Evolutionary conservation across 768 basidiomycete genomes (phyloP).

Genomic region (Suillus plorans): DNA sequence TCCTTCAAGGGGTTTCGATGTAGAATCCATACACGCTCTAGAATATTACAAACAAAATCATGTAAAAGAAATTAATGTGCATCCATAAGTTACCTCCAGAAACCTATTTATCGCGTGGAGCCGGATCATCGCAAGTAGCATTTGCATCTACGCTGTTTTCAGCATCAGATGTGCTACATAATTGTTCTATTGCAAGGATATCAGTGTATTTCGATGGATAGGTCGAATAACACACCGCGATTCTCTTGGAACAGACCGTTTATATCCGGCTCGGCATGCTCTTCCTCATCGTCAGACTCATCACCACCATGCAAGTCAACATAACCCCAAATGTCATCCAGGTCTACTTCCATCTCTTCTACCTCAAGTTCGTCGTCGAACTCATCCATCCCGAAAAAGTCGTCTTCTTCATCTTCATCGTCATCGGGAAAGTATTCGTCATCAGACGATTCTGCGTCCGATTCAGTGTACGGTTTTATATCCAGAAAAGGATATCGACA

Average conservation of each 20-base stretch:
- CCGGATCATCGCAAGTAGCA: background rate
- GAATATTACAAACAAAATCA: conserved; percentile 8
- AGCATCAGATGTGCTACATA: background rate
- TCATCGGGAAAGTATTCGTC: conserved; percentile 65
- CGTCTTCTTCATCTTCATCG: conserved; percentile 44
- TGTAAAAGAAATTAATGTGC: conserved; percentile 2
- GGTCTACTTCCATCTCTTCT: conserved; percentile 40
- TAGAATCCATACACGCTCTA: conserved; percentile 9
- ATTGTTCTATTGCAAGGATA: background rate
- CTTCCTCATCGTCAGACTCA: conserved; percentile 43
- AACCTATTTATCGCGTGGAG: conserved; percentile 5
- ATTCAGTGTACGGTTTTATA: conserved; percentile 47
- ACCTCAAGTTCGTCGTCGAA: conserved; percentile 37
- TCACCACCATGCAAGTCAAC: conserved; percentile 11
- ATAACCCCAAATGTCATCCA: conserved; percentile 16
- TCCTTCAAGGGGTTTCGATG: conserved; percentile 14
- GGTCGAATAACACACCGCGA: conserved; percentile 2
- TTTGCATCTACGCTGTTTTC: background rate
- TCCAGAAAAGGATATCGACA: conserved; percentile 62
- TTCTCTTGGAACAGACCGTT: conserved; percentile 17
- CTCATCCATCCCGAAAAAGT: conserved; percentile 39
- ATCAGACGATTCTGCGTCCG: conserved; percentile 66
- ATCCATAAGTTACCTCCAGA: conserved; percentile 2
- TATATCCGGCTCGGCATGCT: conserved; percentile 18
- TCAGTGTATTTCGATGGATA: background rate